Evolutionary conservation across 1,139 yeast species (phyloP).

Genomic region (Sugiyamaella japonica): DNA sequence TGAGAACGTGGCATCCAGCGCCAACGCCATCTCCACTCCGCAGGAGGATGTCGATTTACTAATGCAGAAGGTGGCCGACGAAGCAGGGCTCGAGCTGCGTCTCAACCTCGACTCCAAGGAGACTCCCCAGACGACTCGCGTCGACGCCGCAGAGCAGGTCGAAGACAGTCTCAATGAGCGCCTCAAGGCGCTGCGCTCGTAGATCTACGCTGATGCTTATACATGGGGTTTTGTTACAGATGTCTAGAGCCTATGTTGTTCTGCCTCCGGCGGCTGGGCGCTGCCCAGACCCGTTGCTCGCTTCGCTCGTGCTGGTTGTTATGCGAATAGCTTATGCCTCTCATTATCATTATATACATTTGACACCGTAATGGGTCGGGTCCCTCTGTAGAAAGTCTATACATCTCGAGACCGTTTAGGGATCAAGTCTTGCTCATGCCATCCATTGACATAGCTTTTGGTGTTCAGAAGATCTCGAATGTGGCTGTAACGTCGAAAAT

Average conservation of each 20-base stretch:
- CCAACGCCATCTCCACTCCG: slow-evolving; percentile 86
- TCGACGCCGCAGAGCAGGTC: slow-evolving; percentile 64
- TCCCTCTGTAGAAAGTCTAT: too few relatives aligned
- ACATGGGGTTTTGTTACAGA: too few relatives aligned
- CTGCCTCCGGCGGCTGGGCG: slow-evolving; percentile 8
- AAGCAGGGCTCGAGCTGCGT: slow-evolving; percentile 91
- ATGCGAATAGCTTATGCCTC: too few relatives aligned
- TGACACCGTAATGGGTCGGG: too few relatives aligned
- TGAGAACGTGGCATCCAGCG: slow-evolving; percentile 84
- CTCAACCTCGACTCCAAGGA: slow-evolving; percentile 63
- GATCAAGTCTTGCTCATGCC: slow-evolving; percentile 19
- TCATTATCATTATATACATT: too few relatives aligned
- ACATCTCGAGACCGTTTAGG: not conserved
- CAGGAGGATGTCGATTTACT: slow-evolving; percentile 93
- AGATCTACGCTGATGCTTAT: slow-evolving; percentile 1
- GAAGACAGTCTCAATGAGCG: slow-evolving; percentile 89
- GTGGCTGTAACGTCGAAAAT: slow-evolving; percentile 21
- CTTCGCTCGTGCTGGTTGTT: not conserved
- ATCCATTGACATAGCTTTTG: slow-evolving; percentile 24
- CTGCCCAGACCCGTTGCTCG: slow-evolving; percentile 1
- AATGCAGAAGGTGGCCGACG: slow-evolving; percentile 94
- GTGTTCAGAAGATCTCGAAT: slow-evolving; percentile 25
- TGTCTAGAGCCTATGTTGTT: not conserved
- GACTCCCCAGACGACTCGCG: slow-evolving; percentile 37
- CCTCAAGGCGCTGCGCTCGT: slow-evolving; percentile 70